Percentiles rank a stretch among this genome's conserved stretches.
These are phyloP conservation scores for Solanum gandarillasii DNA, from an alignment of 257 asterid genomes.

Conservation along the genomic window DNA sequence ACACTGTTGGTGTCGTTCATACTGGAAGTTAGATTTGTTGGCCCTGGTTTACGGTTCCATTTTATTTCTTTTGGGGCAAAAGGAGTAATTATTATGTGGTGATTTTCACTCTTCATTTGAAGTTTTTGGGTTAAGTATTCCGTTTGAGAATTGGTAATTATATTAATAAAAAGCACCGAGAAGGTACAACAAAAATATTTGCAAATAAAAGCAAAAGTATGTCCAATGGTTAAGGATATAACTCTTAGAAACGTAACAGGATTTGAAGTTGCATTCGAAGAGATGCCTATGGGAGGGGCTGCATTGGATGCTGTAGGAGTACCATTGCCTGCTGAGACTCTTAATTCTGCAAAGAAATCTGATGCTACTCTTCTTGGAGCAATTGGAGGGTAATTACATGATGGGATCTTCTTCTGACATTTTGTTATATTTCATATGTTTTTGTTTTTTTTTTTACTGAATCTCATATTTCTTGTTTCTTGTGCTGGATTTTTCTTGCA, in stretches of 20 bases:
- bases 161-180: background rate
- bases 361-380: constrained; percentile 98
- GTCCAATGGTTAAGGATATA: background rate
- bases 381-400: constrained; percentile 71
- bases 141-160: background rate
- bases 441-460: background rate
- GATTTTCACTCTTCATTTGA: background rate
- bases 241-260: constrained; percentile 23
- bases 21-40: background rate
- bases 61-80: background rate
- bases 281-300: constrained; percentile 93
- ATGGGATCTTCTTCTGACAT: background rate
- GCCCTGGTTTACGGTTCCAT: background rate
- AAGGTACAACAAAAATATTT: background rate
- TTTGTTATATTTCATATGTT: background rate
- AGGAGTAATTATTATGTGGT: background rate
- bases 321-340: constrained; percentile 92
- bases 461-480: background rate
- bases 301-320: constrained; percentile 92
- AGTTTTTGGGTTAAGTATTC: background rate
- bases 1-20: background rate
- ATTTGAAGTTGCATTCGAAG: constrained; percentile 66
- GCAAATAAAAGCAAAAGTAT: background rate
- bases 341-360: constrained; percentile 62
- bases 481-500: background rate